Evolutionary conservation across 306 rosid genomes (phyloP), one percentile per base, ranked within the genome.

Genomic region (Adenanthera pavonina): DNA sequence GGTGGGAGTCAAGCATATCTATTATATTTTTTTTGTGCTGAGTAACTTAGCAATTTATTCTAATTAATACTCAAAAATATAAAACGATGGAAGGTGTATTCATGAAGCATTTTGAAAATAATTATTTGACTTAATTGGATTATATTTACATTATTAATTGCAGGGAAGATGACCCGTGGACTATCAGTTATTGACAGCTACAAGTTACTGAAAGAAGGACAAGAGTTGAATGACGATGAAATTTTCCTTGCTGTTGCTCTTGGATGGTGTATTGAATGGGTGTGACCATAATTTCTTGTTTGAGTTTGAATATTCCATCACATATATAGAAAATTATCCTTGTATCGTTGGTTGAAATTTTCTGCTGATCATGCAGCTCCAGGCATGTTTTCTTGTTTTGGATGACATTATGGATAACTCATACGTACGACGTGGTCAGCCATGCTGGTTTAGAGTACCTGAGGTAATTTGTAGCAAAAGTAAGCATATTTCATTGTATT

Each of bases 181-280:
- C 59, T 88, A 30, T 88, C 89, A 15, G 91, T 88, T 71, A 84
- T 88, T 83, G 89, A 88, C 79, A 88, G 91, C 79, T 86, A 78
- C 61, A 78, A 65, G 54, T 67, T 86, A 79, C 81, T 88, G 30
- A 86, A 85, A 57, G 64, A 57, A 49, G 89, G 89, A 40, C 77
- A 88, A 15, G 54, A 44, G 48, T 82, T 88, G 69, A 88, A 83
- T 53, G 91, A 88, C 60, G 86, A 88, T 19, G 91, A 88, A 81
- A 81, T 88, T 52, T 88, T 88, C 83, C 91, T 78, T 78, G 88
- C 89, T 35, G 86, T 89, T 68, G 81, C 85, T 44, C 91, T 88
- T 84, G 91, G 91, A 54, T 88, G 91, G 91, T 88, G 91, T 76
- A 84, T 88, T 73, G 91, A 88, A 86, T 88, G 91, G 91, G 91